phyloP scores from a whole-genome alignment of 2,329 filamentous ascomycete genomes.

The Raffaelea deltoideospora region DNA sequence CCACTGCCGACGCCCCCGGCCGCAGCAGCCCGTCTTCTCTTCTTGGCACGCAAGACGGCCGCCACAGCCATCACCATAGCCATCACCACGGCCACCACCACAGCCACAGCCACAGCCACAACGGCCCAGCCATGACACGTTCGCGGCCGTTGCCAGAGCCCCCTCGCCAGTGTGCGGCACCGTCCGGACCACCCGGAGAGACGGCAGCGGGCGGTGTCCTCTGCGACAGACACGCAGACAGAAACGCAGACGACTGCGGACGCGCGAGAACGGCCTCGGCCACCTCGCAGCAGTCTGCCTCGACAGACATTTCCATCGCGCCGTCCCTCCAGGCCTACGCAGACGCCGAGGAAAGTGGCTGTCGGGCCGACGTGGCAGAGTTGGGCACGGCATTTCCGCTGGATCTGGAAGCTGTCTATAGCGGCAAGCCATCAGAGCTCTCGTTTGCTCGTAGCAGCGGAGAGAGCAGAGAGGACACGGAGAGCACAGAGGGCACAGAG shows the following conservation, averaged over 20 bases:
- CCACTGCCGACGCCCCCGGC: background rate
- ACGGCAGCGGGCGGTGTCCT: background rate
- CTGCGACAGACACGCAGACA: too few relatives aligned
- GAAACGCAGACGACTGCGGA: background rate
- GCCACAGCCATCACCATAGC: too few relatives aligned
- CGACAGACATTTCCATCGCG: slow-evolving; percentile 8
- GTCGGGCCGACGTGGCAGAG: slow-evolving; percentile 1
- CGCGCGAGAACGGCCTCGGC: background rate
- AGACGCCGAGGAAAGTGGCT: slow-evolving; percentile 1
- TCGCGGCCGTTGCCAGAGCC: slow-evolving; percentile 16
- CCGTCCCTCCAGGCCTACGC: slow-evolving; percentile 5
- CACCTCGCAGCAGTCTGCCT: background rate
- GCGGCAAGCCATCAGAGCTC: background rate
- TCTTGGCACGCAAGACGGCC: too few relatives aligned
- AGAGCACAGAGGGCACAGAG: background rate
- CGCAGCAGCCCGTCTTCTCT: background rate
- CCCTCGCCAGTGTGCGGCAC: slow-evolving; percentile 6
- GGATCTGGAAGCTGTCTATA: slow-evolving; percentile 1
- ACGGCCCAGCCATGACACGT: background rate
- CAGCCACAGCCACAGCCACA: too few relatives aligned
- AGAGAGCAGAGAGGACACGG: background rate
- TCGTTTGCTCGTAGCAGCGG: background rate
- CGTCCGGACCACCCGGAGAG: background rate
- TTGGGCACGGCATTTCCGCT: slow-evolving; percentile 2
- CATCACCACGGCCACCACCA: too few relatives aligned